These are phyloP conservation scores for Thermomucor indicae-seudaticae DNA, from an alignment of 371 early-diverging fungal species.

Conservation along the genomic window DNA sequence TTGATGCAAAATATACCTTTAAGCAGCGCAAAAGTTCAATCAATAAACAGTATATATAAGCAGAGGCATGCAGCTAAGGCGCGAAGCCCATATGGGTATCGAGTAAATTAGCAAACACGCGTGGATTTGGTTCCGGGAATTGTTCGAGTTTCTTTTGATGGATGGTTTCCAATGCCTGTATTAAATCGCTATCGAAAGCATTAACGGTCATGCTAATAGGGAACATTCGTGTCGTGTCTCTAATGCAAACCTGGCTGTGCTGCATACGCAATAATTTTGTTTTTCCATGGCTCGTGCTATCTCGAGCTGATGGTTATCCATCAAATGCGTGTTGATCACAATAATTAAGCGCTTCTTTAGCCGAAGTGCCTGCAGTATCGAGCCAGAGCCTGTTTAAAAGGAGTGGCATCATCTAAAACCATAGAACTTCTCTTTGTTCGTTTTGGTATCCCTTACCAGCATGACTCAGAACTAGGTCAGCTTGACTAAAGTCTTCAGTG, in stretches of 20 bases:
- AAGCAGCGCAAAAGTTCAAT: too few relatives aligned
- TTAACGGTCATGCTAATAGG: not conserved
- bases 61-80: too few relatives aligned
- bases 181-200: not conserved
- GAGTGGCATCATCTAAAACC: not conserved
- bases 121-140: not conserved
- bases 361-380: conserved; percentile 75
- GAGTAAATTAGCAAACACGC: conserved; percentile 5
- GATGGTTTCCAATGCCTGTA: not conserved
- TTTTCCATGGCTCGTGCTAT: conserved; percentile 67
- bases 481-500: conserved; percentile 46
- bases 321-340: conserved; percentile 75
- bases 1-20: too few relatives aligned
- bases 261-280: conserved; percentile 50
- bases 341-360: conserved; percentile 58
- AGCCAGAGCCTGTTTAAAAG: conserved; percentile 58
- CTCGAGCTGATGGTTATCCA: conserved; percentile 89
- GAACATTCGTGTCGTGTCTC: conserved; percentile 1
- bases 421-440: not conserved
- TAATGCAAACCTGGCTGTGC: conserved; percentile 26
- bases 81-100: conserved; percentile 12
- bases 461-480: conserved; percentile 70
- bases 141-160: not conserved
- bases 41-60: too few relatives aligned
- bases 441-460: conserved; percentile 51